Evolutionary conservation across 208 protist genomes (phyloP), one percentile per base, ranked within the genome.

Genomic region (Trypanosomatidae sp.): DNA sequence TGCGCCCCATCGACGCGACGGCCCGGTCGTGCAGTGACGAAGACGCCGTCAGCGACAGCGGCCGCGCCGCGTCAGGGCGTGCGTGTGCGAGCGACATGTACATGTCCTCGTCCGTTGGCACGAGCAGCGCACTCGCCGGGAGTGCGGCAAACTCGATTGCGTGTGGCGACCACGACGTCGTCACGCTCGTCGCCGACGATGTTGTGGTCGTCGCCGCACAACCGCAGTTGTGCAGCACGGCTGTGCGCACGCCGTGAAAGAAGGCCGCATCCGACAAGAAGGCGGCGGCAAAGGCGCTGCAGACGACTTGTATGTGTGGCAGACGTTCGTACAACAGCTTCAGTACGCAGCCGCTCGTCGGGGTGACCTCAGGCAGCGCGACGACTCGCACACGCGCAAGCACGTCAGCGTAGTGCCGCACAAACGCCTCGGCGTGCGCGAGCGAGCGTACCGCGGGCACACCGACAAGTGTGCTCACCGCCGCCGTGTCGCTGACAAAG

Each of bases 211-310:
- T n/a, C n/a, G 30, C 13, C 57, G 37, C 2, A 55, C 52, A 0
- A 37, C 6, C 0, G 60, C 32, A 1, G 56, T 44, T 83, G 30
- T 71, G 61, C 10, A 64, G 38, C 20, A 83, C 27, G 4, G 71
- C 56, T 20, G 61, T 60, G 24, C 42, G 58, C 51, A 85, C 63
- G 2, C 65, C 71, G 33, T 60, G 38, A 38, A 84, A 87, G 48
- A 89, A 89, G 21, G 61, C 62, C 3, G 48, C 32, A 48, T 88
- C 74, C 0, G 71, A 73, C 18, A 92, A 62, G 25, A 88, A 48
- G 7, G 64, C 73, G 2, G 52, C 51, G 8, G 59, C 57, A 42
- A 87, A 81, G 1, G 45, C 25, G 43, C 66, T 75, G 40, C 72
- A 78, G 4, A 53, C 58, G 18, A 92, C 37, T 6, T 44, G 48